phyloP scores from a whole-genome alignment of 805 yeast species.

The Ogataea wickerhamii region DNA sequence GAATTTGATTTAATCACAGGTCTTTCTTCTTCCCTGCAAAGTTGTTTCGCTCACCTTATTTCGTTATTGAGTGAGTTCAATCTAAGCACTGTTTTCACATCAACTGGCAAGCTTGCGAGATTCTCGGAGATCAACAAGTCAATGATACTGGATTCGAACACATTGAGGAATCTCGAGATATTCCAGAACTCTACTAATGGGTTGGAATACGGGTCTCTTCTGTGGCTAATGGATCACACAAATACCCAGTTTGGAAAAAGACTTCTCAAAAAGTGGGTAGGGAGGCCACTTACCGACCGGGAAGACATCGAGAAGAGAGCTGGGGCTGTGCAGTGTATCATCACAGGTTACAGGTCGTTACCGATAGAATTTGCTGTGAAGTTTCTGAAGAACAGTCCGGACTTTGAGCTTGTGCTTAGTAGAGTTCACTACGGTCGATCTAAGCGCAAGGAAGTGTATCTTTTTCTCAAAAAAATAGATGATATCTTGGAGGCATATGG shows the following conservation, averaged over 20 bases:
- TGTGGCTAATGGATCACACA: slow-evolving; percentile 82
- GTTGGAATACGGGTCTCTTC: slow-evolving; percentile 60
- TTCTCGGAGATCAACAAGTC: slow-evolving; percentile 48
- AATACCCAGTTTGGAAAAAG: slow-evolving; percentile 74
- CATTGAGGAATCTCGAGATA: slow-evolving; percentile 71
- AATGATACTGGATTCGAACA: slow-evolving; percentile 59
- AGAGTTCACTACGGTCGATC: slow-evolving; percentile 58
- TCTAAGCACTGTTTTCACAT: slow-evolving; percentile 51
- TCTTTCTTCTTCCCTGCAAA: slow-evolving; percentile 12
- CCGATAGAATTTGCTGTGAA: slow-evolving; percentile 30
- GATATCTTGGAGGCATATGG: slow-evolving; percentile 35
- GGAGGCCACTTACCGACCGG: slow-evolving; percentile 60
- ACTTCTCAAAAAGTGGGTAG: slow-evolving; percentile 66
- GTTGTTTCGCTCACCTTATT: slow-evolving; percentile 43
- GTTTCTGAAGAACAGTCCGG: slow-evolving; percentile 38
- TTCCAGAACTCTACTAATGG: slow-evolving; percentile 61
- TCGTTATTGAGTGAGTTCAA: slow-evolving; percentile 60
- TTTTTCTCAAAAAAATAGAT: slow-evolving; percentile 45
- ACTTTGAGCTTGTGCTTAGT: slow-evolving; percentile 55
- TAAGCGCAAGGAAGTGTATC: slow-evolving; percentile 56
- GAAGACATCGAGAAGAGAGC: slow-evolving; percentile 56
- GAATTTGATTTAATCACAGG: slow-evolving; percentile 17
- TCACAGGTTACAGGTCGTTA: slow-evolving; percentile 36
- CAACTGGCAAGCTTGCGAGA: slow-evolving; percentile 46
- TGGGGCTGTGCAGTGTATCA: slow-evolving; percentile 54